Conservation (phyloP, 306 rosid genomes). For the Acacia crassicarpa region DNA sequence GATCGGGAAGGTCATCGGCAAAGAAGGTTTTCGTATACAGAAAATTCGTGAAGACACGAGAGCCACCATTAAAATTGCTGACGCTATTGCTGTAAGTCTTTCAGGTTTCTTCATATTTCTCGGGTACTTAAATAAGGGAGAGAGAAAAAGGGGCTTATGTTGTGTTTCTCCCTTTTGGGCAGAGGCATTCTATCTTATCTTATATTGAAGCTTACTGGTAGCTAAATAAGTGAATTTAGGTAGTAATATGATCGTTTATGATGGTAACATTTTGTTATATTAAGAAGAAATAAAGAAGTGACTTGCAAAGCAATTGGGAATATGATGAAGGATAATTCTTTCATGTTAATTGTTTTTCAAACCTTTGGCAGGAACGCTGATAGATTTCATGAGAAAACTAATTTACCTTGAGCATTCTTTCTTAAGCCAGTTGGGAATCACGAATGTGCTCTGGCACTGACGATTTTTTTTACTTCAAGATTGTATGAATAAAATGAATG, state of each 20-base stretch:
- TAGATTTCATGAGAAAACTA: not conserved
- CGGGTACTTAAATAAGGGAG: conserved; percentile 1
- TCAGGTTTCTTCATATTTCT: not conserved
- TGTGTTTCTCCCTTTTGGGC: not conserved
- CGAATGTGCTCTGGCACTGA: not conserved
- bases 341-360: not conserved
- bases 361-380: not conserved
- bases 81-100: conserved; percentile 64
- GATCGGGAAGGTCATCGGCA: conserved; percentile 97
- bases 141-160: not conserved
- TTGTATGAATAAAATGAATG: not conserved
- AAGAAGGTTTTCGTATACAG: conserved; percentile 83
- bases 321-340: not conserved
- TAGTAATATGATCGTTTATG: not conserved
- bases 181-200: not conserved
- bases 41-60: conserved; percentile 79
- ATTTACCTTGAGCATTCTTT: not conserved
- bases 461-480: not conserved
- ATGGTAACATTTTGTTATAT: not conserved
- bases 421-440: not conserved
- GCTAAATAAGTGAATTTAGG: conserved; percentile 1
- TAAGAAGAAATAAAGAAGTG: not conserved
- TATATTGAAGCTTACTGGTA: conserved; percentile 2
- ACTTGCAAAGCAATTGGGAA: not conserved
- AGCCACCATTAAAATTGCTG: conserved; percentile 87